These are phyloP conservation scores for Trichomonas gallinae DNA, from an alignment of 208 protist species.

Conservation along the genomic window DNA sequence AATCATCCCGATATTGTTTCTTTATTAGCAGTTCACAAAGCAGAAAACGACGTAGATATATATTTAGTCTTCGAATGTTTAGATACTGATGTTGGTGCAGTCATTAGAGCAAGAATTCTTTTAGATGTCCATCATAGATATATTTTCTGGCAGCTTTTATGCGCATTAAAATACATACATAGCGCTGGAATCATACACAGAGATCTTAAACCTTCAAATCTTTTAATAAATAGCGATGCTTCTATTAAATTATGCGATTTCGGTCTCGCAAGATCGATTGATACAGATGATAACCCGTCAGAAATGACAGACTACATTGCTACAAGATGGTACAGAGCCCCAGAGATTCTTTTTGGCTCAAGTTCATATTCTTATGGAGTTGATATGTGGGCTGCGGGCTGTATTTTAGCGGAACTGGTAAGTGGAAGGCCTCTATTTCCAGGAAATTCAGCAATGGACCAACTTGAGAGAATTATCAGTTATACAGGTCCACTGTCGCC, in stretches of 20 bases:
- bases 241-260: constrained; percentile 91
- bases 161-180: constrained; percentile 44
- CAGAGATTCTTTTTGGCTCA: constrained; percentile 23
- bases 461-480: constrained; percentile 24
- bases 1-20: constrained; percentile 53
- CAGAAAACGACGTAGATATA: constrained; percentile 57
- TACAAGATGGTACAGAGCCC: constrained; percentile 32
- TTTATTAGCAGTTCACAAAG: constrained; percentile 53
- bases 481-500: not conserved
- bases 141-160: constrained; percentile 55
- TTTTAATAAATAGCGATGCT: constrained; percentile 77
- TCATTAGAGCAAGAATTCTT: constrained; percentile 56
- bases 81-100: constrained; percentile 56
- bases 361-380: not conserved
- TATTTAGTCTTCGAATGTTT: constrained; percentile 61
- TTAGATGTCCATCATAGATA: constrained; percentile 53
- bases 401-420: constrained; percentile 38
- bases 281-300: not conserved
- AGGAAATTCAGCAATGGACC: constrained; percentile 29
- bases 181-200: constrained; percentile 60
- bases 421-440: constrained; percentile 32
- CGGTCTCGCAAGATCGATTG: constrained; percentile 56
- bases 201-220: constrained; percentile 84
- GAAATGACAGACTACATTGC: constrained; percentile 46
- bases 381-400: constrained; percentile 38